A percentile compares a stretch with the other conserved stretches of the same genome.
These are phyloP conservation scores for Cystobasidium tubakii DNA, from an alignment of 768 basidiomycete genomes.

Conservation along the genomic window DNA sequence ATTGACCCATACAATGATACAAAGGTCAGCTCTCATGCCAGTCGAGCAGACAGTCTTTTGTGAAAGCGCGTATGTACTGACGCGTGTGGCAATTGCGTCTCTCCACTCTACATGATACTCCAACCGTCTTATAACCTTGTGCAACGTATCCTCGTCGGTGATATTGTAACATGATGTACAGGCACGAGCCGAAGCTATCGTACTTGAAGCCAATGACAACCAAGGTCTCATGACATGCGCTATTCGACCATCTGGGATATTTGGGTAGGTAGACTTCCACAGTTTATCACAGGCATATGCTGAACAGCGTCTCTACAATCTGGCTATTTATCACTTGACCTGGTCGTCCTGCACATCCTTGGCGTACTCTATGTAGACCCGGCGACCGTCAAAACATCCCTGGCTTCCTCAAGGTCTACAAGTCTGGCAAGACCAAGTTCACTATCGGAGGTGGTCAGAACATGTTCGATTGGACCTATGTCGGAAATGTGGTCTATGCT, in stretches of 20 bases:
- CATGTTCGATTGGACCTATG: conserved; percentile 92
- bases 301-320: background rate
- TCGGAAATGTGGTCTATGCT: conserved; percentile 87
- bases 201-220: conserved; percentile 79
- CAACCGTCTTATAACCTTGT: no score
- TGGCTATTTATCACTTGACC: background rate
- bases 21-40: conserved; percentile 52
- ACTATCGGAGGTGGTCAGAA: conserved; percentile 92
- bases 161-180: background rate
- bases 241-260: conserved; percentile 86
- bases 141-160: no score
- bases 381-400: conserved; percentile 81
- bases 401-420: conserved; percentile 72
- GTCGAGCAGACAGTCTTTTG: no score
- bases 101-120: background rate
- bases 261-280: conserved; percentile 59
- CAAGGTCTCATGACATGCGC: conserved; percentile 80
- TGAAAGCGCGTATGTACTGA: background rate
- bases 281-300: no score
- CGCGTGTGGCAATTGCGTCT: background rate
- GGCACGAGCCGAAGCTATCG: conserved; percentile 50
- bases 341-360: conserved; percentile 15
- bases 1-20: conserved; percentile 91
- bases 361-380: conserved; percentile 61
- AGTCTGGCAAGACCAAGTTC: conserved; percentile 76